Percentiles rank a stretch among this genome's conserved stretches.
Conservation (phyloP, 768 basidiomycete genomes). For the Harrya chromipes region DNA sequence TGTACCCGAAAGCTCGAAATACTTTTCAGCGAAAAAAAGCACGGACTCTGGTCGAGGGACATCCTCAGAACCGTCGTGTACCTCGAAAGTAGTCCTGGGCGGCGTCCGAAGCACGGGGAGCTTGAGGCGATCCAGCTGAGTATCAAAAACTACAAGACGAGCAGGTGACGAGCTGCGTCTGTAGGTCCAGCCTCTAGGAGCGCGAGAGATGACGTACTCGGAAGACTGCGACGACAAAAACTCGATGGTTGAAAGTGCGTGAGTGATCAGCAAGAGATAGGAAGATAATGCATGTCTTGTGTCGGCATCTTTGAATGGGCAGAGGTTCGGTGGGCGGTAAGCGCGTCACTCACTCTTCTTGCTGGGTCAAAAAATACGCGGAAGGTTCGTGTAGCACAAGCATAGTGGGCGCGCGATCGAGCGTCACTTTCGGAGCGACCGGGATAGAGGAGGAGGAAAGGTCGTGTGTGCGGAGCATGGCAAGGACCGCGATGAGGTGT, state of each 20-base stretch:
- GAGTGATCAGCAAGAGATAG: constrained; percentile 49
- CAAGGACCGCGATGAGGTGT: constrained; percentile 52
- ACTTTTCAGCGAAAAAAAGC: constrained; percentile 44
- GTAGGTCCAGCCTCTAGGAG: constrained; percentile 1
- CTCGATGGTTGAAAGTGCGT: constrained; percentile 42
- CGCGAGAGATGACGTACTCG: constrained; percentile 16
- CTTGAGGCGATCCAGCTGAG: constrained; percentile 46
- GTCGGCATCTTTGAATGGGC: constrained; percentile 1
- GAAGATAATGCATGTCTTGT: constrained; percentile 42
- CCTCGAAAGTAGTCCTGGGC: constrained; percentile 7
- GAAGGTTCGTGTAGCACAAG: constrained; percentile 62
- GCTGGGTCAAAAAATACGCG: constrained; percentile 42
- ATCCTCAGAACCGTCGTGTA: constrained; percentile 19
- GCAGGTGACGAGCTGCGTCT: constrained; percentile 19
- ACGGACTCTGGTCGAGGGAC: constrained; percentile 34
- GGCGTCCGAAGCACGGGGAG: constrained; percentile 45
- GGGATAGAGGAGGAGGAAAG: constrained; percentile 17
- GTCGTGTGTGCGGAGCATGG: constrained; percentile 41
- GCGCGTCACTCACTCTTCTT: constrained; percentile 21
- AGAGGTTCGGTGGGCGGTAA: neutral
- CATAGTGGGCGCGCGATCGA: constrained; percentile 44
- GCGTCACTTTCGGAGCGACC: constrained; percentile 31
- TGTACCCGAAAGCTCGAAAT: constrained; percentile 51
- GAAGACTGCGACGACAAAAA: constrained; percentile 30
- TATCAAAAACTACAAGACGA: constrained; percentile 58